A percentile compares a stretch with the other conserved stretches of the same genome.
These are phyloP conservation scores for Cryptosporidium sp. DNA, from an alignment of 169 alveolate species.

Conservation along the genomic window DNA sequence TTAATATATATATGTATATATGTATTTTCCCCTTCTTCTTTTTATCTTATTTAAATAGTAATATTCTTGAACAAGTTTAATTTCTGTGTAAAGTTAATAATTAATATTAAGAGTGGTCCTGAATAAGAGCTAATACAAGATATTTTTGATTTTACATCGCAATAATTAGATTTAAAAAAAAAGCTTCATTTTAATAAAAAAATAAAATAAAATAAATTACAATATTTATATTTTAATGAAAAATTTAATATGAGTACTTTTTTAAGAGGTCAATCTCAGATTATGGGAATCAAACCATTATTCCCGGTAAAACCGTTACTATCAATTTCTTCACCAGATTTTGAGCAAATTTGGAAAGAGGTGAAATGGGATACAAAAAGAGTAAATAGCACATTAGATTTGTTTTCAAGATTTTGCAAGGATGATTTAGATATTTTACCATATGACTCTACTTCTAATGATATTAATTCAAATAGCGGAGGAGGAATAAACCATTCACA, in stretches of 20 bases:
- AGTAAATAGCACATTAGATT: constrained; percentile 37
- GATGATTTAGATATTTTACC: constrained; percentile 19
- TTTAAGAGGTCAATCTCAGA: constrained; percentile 25
- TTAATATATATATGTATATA: too few species aligned
- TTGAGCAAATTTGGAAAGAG: constrained; percentile 67
- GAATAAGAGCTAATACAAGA: too few species aligned
- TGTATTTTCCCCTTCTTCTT: background rate
- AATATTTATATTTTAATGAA: background rate
- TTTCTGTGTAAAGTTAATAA: background rate
- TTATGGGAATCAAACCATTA: background rate
- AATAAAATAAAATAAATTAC: background rate
- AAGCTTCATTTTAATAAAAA: background rate
- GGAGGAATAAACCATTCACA: background rate
- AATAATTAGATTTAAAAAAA: background rate
- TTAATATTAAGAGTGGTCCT: background rate
- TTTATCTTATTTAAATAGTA: background rate
- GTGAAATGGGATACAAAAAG: constrained; percentile 63
- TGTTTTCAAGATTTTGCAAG: constrained; percentile 42
- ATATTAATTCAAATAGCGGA: background rate
- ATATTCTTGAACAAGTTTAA: background rate
- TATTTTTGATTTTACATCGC: too few species aligned
- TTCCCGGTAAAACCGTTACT: constrained; percentile 9
- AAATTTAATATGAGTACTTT: background rate
- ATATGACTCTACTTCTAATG: background rate
- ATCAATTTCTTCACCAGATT: constrained; percentile 35